These are phyloP conservation scores for Capsicum rhomboideum DNA, from an alignment of 257 asterid species.

Conservation along the genomic window DNA sequence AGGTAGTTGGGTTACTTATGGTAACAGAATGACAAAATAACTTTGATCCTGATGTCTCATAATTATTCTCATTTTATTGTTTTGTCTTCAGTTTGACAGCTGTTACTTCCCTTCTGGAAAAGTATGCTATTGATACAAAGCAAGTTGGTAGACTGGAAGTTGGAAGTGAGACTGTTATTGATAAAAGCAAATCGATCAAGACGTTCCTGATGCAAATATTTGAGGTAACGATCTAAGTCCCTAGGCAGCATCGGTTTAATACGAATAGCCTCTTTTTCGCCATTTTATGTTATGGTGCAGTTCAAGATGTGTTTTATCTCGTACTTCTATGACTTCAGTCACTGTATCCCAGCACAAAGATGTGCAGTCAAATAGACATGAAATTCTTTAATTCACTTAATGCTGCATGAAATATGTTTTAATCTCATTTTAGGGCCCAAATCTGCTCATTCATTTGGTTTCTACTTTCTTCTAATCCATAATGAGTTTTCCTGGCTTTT, in stretches of 20 bases:
- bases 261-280: not conserved
- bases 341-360: not conserved
- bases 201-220: conserved; percentile 97
- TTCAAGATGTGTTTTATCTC: not conserved
- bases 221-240: conserved; percentile 45
- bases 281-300: not conserved
- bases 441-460: not conserved
- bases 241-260: not conserved
- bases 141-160: conserved; percentile 96
- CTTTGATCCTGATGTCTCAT: not conserved
- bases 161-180: conserved; percentile 97
- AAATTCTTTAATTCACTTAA: not conserved
- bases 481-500: not conserved
- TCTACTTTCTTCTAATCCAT: not conserved
- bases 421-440: not conserved
- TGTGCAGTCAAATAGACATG: not conserved
- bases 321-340: not conserved
- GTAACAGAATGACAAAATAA: not conserved
- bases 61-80: not conserved
- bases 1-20: not conserved
- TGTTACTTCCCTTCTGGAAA: conserved; percentile 79
- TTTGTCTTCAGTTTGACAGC: conserved; percentile 83
- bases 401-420: not conserved
- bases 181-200: conserved; percentile 97
- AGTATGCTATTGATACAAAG: conserved; percentile 73